Evolutionary conservation across 352 stramenopile species (phyloP).

Genomic region (Peronospora tabacina): DNA sequence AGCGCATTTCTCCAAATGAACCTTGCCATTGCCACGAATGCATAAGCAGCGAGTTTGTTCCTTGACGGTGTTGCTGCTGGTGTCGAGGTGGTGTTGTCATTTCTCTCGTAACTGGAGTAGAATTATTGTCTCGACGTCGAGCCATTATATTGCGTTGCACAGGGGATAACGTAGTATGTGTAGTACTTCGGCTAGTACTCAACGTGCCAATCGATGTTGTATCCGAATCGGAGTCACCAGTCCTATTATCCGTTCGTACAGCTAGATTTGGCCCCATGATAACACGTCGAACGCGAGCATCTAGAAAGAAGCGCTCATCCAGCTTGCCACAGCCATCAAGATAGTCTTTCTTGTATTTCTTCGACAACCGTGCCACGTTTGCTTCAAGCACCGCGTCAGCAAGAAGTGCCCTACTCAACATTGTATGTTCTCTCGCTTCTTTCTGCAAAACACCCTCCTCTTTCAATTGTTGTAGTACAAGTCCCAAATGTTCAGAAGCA

Average conservation of each 20-base stretch:
- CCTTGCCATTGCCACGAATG: slow-evolving; percentile 68
- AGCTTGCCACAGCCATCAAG: slow-evolving; percentile 43
- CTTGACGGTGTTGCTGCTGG: slow-evolving; percentile 16
- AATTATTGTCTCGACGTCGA: slow-evolving; percentile 24
- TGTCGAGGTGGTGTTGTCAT: slow-evolving; percentile 37
- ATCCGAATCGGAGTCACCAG: neutral
- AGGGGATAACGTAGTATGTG: slow-evolving; percentile 29
- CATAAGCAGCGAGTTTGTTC: slow-evolving; percentile 24
- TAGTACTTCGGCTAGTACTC: slow-evolving; percentile 10
- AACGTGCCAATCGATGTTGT: slow-evolving; percentile 17
- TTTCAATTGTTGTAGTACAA: slow-evolving; percentile 35
- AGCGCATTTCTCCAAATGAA: slow-evolving; percentile 24
- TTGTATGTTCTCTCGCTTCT: neutral
- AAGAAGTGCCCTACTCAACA: slow-evolving; percentile 31
- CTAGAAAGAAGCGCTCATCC: slow-evolving; percentile 52
- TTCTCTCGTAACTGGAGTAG: slow-evolving; percentile 11
- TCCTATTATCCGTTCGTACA: slow-evolving; percentile 11
- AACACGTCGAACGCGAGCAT: slow-evolving; percentile 23
- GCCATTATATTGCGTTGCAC: slow-evolving; percentile 32
- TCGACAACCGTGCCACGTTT: slow-evolving; percentile 32
- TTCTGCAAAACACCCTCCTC: slow-evolving; percentile 22
- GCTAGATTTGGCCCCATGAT: slow-evolving; percentile 27
- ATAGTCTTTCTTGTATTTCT: slow-evolving; percentile 42
- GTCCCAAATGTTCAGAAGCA: slow-evolving; percentile 32
- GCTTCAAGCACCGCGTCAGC: slow-evolving; percentile 28